Conservation (phyloP, 805 yeast genomes). For the Metschnikowia proteae region DNA sequence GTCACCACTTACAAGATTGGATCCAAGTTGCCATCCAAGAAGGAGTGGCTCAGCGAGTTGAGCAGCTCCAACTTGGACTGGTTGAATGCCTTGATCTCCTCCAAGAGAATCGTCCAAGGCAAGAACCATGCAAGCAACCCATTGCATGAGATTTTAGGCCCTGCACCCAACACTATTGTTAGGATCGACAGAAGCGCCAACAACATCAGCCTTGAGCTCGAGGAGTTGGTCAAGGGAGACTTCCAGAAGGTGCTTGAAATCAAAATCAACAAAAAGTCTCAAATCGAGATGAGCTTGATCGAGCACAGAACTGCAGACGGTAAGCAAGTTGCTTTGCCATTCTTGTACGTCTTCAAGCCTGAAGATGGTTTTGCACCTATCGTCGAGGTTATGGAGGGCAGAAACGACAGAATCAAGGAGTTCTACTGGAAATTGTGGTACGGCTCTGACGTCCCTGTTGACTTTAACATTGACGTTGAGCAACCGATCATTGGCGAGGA, state of each 20-base stretch:
- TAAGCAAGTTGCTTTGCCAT: slow-evolving; percentile 67
- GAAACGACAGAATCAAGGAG: slow-evolving; percentile 90
- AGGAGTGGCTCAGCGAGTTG: slow-evolving; percentile 70
- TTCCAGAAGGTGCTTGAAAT: slow-evolving; percentile 63
- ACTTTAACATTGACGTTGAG: slow-evolving; percentile 69
- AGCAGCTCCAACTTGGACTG: slow-evolving; percentile 80
- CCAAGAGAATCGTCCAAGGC: slow-evolving; percentile 82
- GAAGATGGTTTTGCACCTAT: slow-evolving; percentile 95
- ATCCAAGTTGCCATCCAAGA: slow-evolving; percentile 27
- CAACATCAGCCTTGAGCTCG: slow-evolving; percentile 60
- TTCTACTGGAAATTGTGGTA: slow-evolving; percentile 99
- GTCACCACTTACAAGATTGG: slow-evolving; percentile 40
- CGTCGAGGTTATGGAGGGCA: slow-evolving; percentile 80
- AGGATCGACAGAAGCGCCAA: slow-evolving; percentile 54
- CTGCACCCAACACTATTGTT: slow-evolving; percentile 56
- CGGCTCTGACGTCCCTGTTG: slow-evolving; percentile 55
- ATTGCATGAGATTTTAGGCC: slow-evolving; percentile 73
- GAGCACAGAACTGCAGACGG: slow-evolving; percentile 86
- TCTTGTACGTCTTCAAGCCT: slow-evolving; percentile 76
- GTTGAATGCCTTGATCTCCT: slow-evolving; percentile 86
- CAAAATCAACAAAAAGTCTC: slow-evolving; percentile 43
- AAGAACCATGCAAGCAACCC: slow-evolving; percentile 76
- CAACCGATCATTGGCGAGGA: slow-evolving; percentile 67
- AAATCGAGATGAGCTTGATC: slow-evolving; percentile 69
- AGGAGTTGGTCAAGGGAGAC: slow-evolving; percentile 71